Conservation (phyloP, 1,139 yeast genomes). For the Blastobotrys ciferrii region DNA sequence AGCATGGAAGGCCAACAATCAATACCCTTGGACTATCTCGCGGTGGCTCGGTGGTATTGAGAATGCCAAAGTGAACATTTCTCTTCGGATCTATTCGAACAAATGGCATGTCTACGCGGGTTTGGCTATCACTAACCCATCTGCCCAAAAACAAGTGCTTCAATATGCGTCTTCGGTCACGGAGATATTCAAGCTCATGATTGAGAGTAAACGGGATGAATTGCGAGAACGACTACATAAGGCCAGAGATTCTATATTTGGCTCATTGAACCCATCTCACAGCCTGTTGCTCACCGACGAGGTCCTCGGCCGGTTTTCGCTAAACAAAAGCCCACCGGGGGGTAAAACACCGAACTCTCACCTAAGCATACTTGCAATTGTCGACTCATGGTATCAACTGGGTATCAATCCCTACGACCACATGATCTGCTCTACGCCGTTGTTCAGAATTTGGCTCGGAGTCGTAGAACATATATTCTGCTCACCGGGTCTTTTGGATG, state of each 20-base stretch:
- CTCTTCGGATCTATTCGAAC: conserved; percentile 83
- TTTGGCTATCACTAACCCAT: conserved; percentile 89
- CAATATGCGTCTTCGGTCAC: conserved; percentile 87
- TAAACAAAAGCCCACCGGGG: conserved; percentile 72
- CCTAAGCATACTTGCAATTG: conserved; percentile 80
- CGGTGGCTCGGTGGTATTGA: conserved; percentile 92
- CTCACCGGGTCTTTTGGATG: conserved; percentile 75
- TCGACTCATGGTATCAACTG: conserved; percentile 86
- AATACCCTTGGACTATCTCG: conserved; percentile 90
- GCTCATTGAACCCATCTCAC: conserved; percentile 53
- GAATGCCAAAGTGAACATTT: conserved; percentile 91
- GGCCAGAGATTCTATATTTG: conserved; percentile 77
- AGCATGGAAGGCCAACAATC: conserved; percentile 82
- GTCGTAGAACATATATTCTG: conserved; percentile 90
- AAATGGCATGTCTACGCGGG: conserved; percentile 99
- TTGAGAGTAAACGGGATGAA: conserved; percentile 61
- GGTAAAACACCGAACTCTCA: conserved; percentile 82
- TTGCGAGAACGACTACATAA: conserved; percentile 54
- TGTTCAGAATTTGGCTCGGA: conserved; percentile 87
- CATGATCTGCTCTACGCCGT: conserved; percentile 93
- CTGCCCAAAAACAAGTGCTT: conserved; percentile 86
- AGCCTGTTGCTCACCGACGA: conserved; percentile 74
- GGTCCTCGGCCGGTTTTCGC: conserved; percentile 72
- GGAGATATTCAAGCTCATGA: conserved; percentile 78
- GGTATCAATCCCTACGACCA: conserved; percentile 93